Evolutionary conservation across 2,329 filamentous ascomycete species (phyloP).

Genomic region (Pseudogymnoascus sp.): DNA sequence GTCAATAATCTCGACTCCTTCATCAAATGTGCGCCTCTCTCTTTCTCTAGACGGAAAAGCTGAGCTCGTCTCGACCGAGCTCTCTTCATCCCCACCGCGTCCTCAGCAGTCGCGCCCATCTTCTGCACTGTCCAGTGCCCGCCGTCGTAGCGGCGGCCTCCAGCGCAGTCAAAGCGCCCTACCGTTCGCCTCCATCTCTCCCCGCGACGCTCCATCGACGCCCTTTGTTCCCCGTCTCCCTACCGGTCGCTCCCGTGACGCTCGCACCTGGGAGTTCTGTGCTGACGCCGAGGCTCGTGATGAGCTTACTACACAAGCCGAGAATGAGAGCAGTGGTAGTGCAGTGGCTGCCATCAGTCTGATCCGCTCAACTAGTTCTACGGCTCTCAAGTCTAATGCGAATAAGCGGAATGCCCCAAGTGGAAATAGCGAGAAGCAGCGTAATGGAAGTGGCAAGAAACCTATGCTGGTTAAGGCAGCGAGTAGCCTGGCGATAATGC

Average conservation of each 20-base stretch:
- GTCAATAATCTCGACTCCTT: conserved; percentile 15
- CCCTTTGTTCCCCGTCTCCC: conserved; percentile 43
- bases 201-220: conserved; percentile 36
- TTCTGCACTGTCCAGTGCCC: conserved; percentile 34
- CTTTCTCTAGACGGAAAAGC: conserved; percentile 86
- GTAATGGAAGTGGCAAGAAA: conserved; percentile 43
- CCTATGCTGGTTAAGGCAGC: conserved; percentile 35
- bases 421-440: conserved; percentile 28
- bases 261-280: conserved; percentile 85
- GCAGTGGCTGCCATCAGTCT: conserved; percentile 76
- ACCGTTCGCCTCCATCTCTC: conserved; percentile 49
- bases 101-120: conserved; percentile 43
- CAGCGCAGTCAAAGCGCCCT: conserved; percentile 65
- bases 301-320: conserved; percentile 71
- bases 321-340: conserved; percentile 72
- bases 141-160: conserved; percentile 44
- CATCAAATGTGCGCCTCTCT: conserved; percentile 57
- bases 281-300: conserved; percentile 75
- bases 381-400: conserved; percentile 44
- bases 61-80: conserved; percentile 66
- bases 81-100: conserved; percentile 62
- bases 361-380: conserved; percentile 62
- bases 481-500: conserved; percentile 32
- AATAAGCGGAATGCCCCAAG: conserved; percentile 56
- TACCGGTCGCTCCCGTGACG: conserved; percentile 75